Conservation (phyloP, 345 rosid genomes). For the Geranium brycei region DNA sequence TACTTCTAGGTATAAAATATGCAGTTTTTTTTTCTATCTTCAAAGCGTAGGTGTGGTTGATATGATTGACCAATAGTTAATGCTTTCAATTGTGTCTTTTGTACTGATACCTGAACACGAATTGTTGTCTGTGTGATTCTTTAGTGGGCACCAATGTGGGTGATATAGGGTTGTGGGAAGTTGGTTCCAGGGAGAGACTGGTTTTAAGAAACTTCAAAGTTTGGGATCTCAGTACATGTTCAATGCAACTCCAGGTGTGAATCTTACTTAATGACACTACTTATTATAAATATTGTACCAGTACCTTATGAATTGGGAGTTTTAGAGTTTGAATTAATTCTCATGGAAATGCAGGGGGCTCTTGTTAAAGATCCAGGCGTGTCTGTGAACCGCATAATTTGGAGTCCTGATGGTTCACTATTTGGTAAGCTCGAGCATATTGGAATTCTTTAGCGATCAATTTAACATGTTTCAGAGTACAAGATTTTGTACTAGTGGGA, state of each 20-base stretch:
- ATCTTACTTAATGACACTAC: not conserved
- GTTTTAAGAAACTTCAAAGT: conserved; percentile 76
- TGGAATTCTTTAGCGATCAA: not conserved
- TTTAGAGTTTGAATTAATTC: conserved; percentile 6
- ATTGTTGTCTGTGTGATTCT: conserved; percentile 16
- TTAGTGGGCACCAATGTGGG: conserved; percentile 96
- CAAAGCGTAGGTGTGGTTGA: not conserved
- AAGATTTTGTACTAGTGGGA: too few relatives aligned
- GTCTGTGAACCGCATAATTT: conserved; percentile 91
- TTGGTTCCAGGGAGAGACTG: conserved; percentile 68
- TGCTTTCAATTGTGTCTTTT: conserved; percentile 1
- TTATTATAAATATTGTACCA: conserved; percentile 4
- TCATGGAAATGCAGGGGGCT: conserved; percentile 44
- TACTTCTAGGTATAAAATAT: conserved; percentile 58
- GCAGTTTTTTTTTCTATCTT: not conserved
- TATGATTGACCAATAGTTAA: not conserved
- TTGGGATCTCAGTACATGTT: conserved; percentile 73
- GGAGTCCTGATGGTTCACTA: conserved; percentile 92
- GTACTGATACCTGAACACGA: conserved; percentile 12
- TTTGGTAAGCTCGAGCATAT: conserved; percentile 53
- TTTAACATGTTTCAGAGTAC: not conserved
- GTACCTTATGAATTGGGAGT: not conserved
- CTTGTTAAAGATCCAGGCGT: conserved; percentile 74
- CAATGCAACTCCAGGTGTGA: conserved; percentile 77
- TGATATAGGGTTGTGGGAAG: conserved; percentile 88